A percentile compares a stretch with the other conserved stretches of the same genome.
These are phyloP conservation scores for Neoarthrinium moseri DNA, from an alignment of 2,329 filamentous ascomycete genomes.

Conservation along the genomic window DNA sequence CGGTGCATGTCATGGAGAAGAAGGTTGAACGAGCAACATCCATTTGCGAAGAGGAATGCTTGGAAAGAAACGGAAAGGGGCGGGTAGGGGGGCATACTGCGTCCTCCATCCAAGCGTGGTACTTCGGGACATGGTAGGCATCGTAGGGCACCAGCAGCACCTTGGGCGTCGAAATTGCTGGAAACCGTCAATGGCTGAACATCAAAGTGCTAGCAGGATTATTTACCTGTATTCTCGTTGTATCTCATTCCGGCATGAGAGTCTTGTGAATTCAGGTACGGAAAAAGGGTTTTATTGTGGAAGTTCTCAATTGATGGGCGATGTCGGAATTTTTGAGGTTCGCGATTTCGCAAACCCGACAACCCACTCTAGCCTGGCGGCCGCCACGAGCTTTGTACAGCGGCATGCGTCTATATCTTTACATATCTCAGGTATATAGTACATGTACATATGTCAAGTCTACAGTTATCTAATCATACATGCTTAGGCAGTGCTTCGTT, in stretches of 20 bases:
- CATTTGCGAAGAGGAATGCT: too few species aligned
- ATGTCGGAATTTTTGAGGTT: slow-evolving; percentile 1
- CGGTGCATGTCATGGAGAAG: too few species aligned
- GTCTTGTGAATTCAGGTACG: not conserved
- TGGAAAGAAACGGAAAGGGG: not conserved
- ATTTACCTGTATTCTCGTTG: slow-evolving; percentile 42
- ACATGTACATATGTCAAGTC: too few species aligned
- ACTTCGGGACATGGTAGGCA: slow-evolving; percentile 74
- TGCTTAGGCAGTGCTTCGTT: not conserved
- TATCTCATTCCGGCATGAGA: slow-evolving; percentile 4
- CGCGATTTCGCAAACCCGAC: not conserved
- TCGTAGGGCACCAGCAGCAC: slow-evolving; percentile 84
- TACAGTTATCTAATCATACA: too few species aligned
- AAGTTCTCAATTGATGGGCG: not conserved
- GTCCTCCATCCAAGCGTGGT: slow-evolving; percentile 92
- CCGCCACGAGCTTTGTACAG: too few species aligned
- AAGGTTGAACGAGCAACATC: too few species aligned
- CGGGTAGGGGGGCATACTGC: slow-evolving; percentile 47
- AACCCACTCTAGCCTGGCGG: not conserved
- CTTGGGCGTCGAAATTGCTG: slow-evolving; percentile 65
- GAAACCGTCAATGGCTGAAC: not conserved
- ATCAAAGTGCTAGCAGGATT: not conserved
- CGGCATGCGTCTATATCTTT: not conserved
- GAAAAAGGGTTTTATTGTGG: not conserved
- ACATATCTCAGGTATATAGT: too few species aligned